Base-by-base conservation (phyloP, 768 basidiomycete species). In the Leucocoprinus sp. region DNA sequence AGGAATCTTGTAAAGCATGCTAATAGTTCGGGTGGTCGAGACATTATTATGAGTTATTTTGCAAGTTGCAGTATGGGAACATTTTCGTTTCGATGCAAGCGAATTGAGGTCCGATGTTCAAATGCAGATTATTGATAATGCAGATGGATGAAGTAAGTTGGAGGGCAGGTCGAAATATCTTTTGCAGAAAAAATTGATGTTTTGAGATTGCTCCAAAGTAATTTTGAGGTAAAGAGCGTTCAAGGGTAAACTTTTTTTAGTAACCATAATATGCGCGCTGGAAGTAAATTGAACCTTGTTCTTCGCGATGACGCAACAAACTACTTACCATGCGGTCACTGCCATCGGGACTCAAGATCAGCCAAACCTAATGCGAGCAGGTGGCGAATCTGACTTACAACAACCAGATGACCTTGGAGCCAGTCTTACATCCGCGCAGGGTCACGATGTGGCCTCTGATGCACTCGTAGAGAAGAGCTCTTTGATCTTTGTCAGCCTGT, bases 341-440 rank as follows among this genome's bases (percentile, higher is more conserved):
- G 28, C 8, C 22, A 15, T 34, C 36, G 8, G 26, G 19, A 37
- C 38, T 33, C 54, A 34, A 8, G 24, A 37, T 28, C 8, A 48
- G 21, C 7, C 4, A 43, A 28, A 18, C 12, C 9, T 24, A 17
- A n/a, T 14, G 40, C 29, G 17, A 28, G n/a, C 21, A 23, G 6
- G 45, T 22, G 31, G n/a, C n/a, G 18, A 15, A 31, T 19, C 21
- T n/a, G 21, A 68, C 68, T 43, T 57, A 76, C 71, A 92, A 92
- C 40, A 92, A 71, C 89, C 89, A 92, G 57, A 91, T 91, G 56
- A 91, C 86, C 59, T 89, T 90, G 1, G 88, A 90, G 21, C 89
- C 89, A 1, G 89, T 89, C 70, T 91, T 91, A 59, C 87, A 90
- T 17, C 89, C 89, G 28, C 89, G 77, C n/a, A 92, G 70, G 22